These are phyloP conservation scores for Aspergillus funiculosus DNA, from an alignment of 495 filamentous ascomycete species.

Conservation along the genomic window DNA sequence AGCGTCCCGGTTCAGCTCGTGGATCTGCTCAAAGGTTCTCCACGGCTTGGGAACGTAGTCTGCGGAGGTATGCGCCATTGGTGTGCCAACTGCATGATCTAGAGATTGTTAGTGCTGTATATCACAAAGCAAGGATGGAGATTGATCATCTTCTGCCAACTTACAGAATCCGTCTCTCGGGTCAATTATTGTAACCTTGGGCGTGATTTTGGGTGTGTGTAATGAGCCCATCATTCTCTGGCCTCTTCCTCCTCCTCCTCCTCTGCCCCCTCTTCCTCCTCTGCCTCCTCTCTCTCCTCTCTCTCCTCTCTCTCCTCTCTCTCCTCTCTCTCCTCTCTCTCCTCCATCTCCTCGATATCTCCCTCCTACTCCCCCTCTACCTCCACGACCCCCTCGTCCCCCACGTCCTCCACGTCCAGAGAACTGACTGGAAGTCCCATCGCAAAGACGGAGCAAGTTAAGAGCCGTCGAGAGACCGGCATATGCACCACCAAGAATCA, in stretches of 20 bases:
- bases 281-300: neutral
- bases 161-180: constrained; percentile 58
- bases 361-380: too few species aligned
- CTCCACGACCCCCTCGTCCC: too few species aligned
- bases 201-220: constrained; percentile 23
- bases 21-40: constrained; percentile 1
- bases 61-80: constrained; percentile 7
- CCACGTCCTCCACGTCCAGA: neutral
- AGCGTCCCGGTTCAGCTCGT: neutral
- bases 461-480: constrained; percentile 51
- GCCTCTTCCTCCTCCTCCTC: neutral
- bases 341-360: too few species aligned
- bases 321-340: too few species aligned
- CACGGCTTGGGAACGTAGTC: constrained; percentile 1
- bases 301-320: too few species aligned
- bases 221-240: neutral
- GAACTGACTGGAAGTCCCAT: constrained; percentile 25
- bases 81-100: constrained; percentile 39
- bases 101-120: constrained; percentile 36
- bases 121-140: neutral
- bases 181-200: constrained; percentile 56
- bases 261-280: neutral
- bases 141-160: constrained; percentile 12
- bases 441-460: constrained; percentile 50
- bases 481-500: constrained; percentile 51